A percentile compares a stretch with the other conserved stretches of the same genome.
phyloP scores from a whole-genome alignment of 805 yeast species.

The Candida cerambycidarum region DNA sequence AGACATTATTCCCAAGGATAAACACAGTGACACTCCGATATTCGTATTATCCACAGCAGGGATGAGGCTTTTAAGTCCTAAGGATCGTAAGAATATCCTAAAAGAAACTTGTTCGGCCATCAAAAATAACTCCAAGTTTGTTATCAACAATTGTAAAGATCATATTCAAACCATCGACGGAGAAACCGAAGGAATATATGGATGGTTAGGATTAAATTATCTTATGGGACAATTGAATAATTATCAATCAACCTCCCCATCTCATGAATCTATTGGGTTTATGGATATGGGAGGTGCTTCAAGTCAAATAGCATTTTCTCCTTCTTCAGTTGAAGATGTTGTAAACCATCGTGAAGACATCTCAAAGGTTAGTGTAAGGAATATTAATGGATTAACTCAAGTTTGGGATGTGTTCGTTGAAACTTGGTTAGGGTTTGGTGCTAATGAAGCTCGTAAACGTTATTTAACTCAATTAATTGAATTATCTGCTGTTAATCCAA shows the following conservation, averaged over 20 bases:
- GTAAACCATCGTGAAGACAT: constrained; percentile 36
- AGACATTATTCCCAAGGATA: constrained; percentile 61
- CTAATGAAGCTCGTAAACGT: constrained; percentile 85
- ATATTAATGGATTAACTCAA: constrained; percentile 67
- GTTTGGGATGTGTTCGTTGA: constrained; percentile 88
- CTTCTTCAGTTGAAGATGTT: constrained; percentile 56
- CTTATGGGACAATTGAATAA: constrained; percentile 63
- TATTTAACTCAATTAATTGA: constrained; percentile 58
- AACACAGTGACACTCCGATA: constrained; percentile 71
- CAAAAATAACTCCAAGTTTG: constrained; percentile 54
- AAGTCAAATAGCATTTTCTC: constrained; percentile 92
- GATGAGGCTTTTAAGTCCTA: constrained; percentile 72
- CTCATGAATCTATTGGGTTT: constrained; percentile 75
- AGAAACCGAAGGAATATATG: constrained; percentile 90
- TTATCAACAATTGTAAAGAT: constrained; percentile 56
- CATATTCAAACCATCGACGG: constrained; percentile 91
- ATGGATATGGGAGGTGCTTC: constrained; percentile 99
- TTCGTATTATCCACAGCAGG: constrained; percentile 97
- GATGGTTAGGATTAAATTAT: constrained; percentile 93
- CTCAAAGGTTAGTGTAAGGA: constrained; percentile 57
- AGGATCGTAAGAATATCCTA: constrained; percentile 54
- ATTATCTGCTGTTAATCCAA: constrained; percentile 21
- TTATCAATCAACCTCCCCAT: constrained; percentile 35
- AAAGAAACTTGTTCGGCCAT: constrained; percentile 60
- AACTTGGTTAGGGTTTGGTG: constrained; percentile 98